These are phyloP conservation scores for Coemansia sp. DNA, from an alignment of 192 early-diverging fungal species.

Conservation along the genomic window DNA sequence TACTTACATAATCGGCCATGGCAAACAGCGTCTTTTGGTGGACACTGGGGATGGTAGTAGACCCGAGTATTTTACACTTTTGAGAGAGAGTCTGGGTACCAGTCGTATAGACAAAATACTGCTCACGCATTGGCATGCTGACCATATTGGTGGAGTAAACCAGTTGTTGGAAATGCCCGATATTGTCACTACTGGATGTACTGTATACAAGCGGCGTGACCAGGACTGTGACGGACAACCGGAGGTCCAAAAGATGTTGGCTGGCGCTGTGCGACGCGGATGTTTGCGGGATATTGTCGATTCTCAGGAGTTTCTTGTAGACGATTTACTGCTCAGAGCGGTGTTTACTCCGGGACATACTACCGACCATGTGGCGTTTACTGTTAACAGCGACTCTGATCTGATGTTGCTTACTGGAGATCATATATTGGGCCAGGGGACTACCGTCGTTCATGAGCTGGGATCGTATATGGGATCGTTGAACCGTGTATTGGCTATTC, in stretches of 20 bases:
- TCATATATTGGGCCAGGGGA: slow-evolving; percentile 83
- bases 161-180: slow-evolving; percentile 24
- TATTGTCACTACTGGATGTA: slow-evolving; percentile 14
- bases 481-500: slow-evolving; percentile 45
- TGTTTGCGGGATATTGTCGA: slow-evolving; percentile 53
- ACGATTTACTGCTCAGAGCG: slow-evolving; percentile 64
- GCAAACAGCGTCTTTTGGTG: slow-evolving; percentile 67
- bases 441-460: slow-evolving; percentile 78
- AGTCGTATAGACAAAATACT: slow-evolving; percentile 64
- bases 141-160: slow-evolving; percentile 75
- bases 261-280: not conserved
- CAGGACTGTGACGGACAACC: not conserved
- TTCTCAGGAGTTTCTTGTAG: slow-evolving; percentile 62
- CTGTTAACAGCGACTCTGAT: slow-evolving; percentile 57
- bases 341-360: slow-evolving; percentile 84
- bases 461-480: slow-evolving; percentile 70
- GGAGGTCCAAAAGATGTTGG: slow-evolving; percentile 8
- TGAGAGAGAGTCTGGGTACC: slow-evolving; percentile 58
- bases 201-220: slow-evolving; percentile 33
- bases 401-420: slow-evolving; percentile 74
- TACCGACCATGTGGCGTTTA: slow-evolving; percentile 77
- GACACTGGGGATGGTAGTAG: slow-evolving; percentile 79
- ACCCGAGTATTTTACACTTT: slow-evolving; percentile 63
- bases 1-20: slow-evolving; percentile 84
- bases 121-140: slow-evolving; percentile 79